Conservation (phyloP, 805 yeast genomes). For the Nakazawaea ambrosiae region DNA sequence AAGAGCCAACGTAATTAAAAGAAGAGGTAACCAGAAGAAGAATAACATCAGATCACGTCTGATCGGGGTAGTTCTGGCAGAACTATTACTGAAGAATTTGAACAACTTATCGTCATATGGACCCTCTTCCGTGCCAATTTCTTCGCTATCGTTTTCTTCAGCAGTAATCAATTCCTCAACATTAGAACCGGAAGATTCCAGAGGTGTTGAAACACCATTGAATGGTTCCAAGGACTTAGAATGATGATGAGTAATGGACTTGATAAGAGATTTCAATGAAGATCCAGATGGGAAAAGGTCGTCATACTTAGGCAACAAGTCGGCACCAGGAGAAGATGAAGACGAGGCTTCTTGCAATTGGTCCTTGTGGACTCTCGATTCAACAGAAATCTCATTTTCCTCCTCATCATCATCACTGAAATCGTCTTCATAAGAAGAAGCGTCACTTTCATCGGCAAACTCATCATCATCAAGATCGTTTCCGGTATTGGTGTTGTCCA, state of each 20-base stretch:
- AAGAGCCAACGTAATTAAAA: conserved; percentile 43
- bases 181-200: no score
- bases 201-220: no score
- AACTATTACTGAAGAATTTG: conserved; percentile 17
- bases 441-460: conserved; percentile 9
- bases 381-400: no score
- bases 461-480: conserved; percentile 13
- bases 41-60: conserved; percentile 76
- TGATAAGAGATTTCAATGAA: conserved; percentile 21
- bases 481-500: not conserved
- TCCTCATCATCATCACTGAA: not conserved
- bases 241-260: conserved; percentile 13
- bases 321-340: no score
- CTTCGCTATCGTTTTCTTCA: not conserved
- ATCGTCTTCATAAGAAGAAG: conserved; percentile 1
- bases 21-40: conserved; percentile 87
- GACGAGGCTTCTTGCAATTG: not conserved
- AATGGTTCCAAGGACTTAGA: not conserved
- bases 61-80: conserved; percentile 37
- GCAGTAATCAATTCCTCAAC: not conserved
- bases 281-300: conserved; percentile 60
- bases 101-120: conserved; percentile 13
- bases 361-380: no score
- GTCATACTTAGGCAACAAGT: conserved; percentile 57
- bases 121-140: not conserved